Base-by-base conservation (phyloP, 495 filamentous ascomycete species). In the Aspergillus haitiensis region DNA sequence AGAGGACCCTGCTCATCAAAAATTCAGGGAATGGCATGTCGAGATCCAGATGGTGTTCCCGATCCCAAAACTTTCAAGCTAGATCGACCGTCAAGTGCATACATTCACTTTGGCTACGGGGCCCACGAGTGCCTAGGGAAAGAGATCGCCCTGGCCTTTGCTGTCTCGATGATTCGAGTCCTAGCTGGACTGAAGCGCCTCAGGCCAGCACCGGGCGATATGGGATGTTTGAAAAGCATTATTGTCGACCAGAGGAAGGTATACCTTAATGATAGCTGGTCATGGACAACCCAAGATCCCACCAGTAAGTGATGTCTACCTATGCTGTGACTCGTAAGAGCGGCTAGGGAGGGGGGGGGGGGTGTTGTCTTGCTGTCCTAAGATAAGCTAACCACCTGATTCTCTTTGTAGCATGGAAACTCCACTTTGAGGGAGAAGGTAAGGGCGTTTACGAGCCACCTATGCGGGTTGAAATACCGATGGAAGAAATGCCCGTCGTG, bases 31-130 rank as follows among this genome's bases (percentile, higher is more conserved):
- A 10, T n/a, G 37, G 37, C 37, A n/a, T 6, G 37, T 40, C 10
- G n/a, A 40, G 37, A 40, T n/a, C 37, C 37, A 10, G 37, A 40
- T 3, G 37, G 11, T 11, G 37, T 40, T n/a, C 37, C 85, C 10
- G 70, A 81, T 12, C 81, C 84, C 0, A 62, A 75, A 0, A 56
- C 72, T 21, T 75, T 88, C 50, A 77, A 80, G 55, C 78, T 83
- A 3, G 71, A 77, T 47, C 79, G 85, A 7, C 80, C 84, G 0
- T 56, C 82, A 7, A 78, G 78, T 49, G 69, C 64, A 4, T 87
- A 89, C 67, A 74, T 85, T 54, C 78, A 81, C 61, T 82, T 82
- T 60, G 75, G 73, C 49, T 60, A 67, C 0, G 79, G 78, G 0
- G 75, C 81, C 13, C 77, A 85, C 62, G 60, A 72, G 4, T 80